Evolutionary conservation across 495 filamentous ascomycete species (phyloP), one percentile per base, ranked within the genome.

Genomic region (Tirmania nivea): DNA sequence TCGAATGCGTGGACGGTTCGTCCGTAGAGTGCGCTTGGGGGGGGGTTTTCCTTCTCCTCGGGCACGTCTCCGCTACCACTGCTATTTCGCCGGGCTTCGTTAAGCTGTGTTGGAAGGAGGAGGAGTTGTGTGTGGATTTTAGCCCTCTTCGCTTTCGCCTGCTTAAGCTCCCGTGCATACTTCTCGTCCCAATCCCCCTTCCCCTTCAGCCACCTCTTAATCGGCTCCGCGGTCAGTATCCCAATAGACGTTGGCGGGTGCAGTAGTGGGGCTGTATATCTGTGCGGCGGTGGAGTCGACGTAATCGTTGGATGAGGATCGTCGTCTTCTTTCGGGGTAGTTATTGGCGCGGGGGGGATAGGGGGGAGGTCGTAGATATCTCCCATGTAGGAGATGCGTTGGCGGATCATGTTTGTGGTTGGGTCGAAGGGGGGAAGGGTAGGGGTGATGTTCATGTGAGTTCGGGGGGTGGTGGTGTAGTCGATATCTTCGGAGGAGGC

Each of bases 331-430:
- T 14, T 45, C 5, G 39, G 17, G 39, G 39, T 45, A 45, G 12
- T 19, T 14, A 14, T 14, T 1, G 67, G 60, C 3, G 39, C 39
- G 2, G 80, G 72, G 4, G 70, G 67, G 10, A 73, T 69, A 0
- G 78, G 75, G 0, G 77, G 73, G 1, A 96, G 71, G 7, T 74
- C 72, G 55, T 75, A 79, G 35, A 87, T 75, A 21, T 71, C 67
- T 10, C 89, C 89, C 61, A 85, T 75, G 12, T 81, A 75, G 57
- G 83, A 79, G 35, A 96, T 79, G 20, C 81, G 71, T 63, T 96
- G 84, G 5, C 89, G 83, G 54, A 96, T 86, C 84, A 94, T 93
- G 65, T 92, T 80, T 49, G 80, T 67, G 50, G 77, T 73, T 68
- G 19, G 57, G 53, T 8, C 60, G 39, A 45, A 45, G 6, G 48